phyloP scores from a whole-genome alignment of 2,329 filamentous ascomycete genomes.

The Alternaria gansuensis region DNA sequence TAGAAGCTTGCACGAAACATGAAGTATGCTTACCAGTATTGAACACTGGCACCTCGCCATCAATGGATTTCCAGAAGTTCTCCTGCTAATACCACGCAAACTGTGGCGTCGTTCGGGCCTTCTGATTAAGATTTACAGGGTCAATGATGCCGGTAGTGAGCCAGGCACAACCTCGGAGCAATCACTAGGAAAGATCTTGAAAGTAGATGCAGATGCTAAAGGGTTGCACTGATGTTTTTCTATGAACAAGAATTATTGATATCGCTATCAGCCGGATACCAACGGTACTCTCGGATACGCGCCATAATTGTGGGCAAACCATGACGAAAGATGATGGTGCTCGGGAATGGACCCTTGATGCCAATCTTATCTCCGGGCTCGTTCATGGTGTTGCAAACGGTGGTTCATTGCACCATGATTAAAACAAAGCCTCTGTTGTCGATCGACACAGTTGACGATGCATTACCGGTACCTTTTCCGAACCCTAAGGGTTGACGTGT shows the following conservation, averaged over 20 bases:
- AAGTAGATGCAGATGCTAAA: not conserved
- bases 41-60: constrained; percentile 61
- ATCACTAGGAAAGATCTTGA: not conserved
- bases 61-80: constrained; percentile 64
- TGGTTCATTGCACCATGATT: not conserved
- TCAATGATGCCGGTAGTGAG: constrained; percentile 51
- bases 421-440: not conserved
- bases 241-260: not conserved
- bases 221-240: not conserved
- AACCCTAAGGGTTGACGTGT: not conserved
- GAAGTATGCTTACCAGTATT: constrained; percentile 57
- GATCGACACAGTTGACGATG: not conserved
- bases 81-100: constrained; percentile 65
- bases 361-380: constrained; percentile 17
- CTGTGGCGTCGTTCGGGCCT: constrained; percentile 61
- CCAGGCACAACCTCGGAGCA: not conserved
- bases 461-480: not conserved
- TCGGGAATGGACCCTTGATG: constrained; percentile 14
- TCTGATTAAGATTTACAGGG: constrained; percentile 62
- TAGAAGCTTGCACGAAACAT: not conserved
- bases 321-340: constrained; percentile 23
- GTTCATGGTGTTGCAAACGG: not conserved
- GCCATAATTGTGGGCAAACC: constrained; percentile 18
- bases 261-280: not conserved
- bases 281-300: constrained; percentile 4